Base-by-base conservation (phyloP, 164 flowering plant genomes). In the Vitis labrusca region DNA sequence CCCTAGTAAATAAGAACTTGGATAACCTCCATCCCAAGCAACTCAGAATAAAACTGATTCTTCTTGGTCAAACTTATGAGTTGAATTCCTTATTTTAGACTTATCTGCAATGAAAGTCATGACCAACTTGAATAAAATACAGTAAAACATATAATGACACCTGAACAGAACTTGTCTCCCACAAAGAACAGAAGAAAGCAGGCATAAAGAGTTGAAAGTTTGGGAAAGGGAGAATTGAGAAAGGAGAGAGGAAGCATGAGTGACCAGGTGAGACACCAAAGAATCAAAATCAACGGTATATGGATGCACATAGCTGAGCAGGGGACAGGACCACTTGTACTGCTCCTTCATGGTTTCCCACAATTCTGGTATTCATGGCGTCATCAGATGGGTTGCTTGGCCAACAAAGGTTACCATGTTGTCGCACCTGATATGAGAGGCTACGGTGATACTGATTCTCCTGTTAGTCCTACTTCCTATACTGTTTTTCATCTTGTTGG, bases 401-500 rank as follows among this genome's bases (percentile, higher is more conserved):
- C 88, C 15, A 37, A 51, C 19, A 51, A 60, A 3, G 88, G 87
- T 49, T 86, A 66, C 78, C 85, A 69, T 17, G 88, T 65, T 2
- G 76, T 85, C 10, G 89, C 89, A 32, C 88, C 88, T 37, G 91
- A 87, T 54, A 9, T 87, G 65, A 57, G 87, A 67, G 91, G 87
- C 68, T 87, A 71, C 60, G 88, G 87, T 0, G 87, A 82, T 72
- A 59, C 87, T 0, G 85, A 83, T 30, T 64, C 84, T 9, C 88
- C 89, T 0, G 72, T 61, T 15, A 19, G 60, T 66, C 77, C 77
- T 57, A 14, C 48, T 13, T 73, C 79, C 59, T 87, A 85, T 77
- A 74, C 88, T 15, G 3, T 67, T 15, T 12, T 73, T 52, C 87
- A 87, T 71, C 60, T 80, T 55, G 82, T 74, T 10, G 84, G 76